A percentile compares a stretch with the other conserved stretches of the same genome.
phyloP scores from a whole-genome alignment of 257 asterid genomes.

The Anisodus acutangulus region DNA sequence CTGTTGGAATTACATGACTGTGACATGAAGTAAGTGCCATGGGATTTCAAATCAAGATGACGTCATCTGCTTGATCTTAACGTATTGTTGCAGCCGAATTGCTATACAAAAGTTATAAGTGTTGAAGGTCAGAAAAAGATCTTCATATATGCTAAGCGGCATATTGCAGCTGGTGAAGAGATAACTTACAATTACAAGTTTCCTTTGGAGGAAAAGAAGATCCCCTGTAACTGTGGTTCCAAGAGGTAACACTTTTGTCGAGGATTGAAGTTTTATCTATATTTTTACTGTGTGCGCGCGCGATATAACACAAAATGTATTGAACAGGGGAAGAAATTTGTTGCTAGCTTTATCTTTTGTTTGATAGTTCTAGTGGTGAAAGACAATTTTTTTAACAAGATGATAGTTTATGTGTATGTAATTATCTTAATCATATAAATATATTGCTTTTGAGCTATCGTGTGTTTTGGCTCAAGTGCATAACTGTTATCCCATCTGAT shows the following conservation, averaged over 20 bases:
- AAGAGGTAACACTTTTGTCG: constrained; percentile 56
- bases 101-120: constrained; percentile 97
- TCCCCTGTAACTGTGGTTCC: constrained; percentile 97
- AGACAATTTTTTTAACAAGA: not conserved
- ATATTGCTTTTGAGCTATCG: constrained; percentile 21
- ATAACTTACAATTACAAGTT: constrained; percentile 94
- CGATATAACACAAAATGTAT: not conserved
- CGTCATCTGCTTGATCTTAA: constrained; percentile 34
- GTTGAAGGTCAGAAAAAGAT: constrained; percentile 97
- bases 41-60: constrained; percentile 30
- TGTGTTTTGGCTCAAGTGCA: not conserved
- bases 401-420: not conserved
- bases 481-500: not conserved
- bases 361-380: not conserved
- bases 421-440: not conserved
- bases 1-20: constrained; percentile 25
- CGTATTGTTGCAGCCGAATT: constrained; percentile 74
- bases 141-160: constrained; percentile 94
- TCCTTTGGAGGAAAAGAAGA: constrained; percentile 95
- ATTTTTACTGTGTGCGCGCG: not conserved
- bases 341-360: constrained; percentile 20
- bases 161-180: constrained; percentile 92
- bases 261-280: not conserved
- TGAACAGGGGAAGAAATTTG: not conserved
- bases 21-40: constrained; percentile 25